phyloP scores from a whole-genome alignment of 192 early-diverging fungal species.

The Mortierella alpina region DNA sequence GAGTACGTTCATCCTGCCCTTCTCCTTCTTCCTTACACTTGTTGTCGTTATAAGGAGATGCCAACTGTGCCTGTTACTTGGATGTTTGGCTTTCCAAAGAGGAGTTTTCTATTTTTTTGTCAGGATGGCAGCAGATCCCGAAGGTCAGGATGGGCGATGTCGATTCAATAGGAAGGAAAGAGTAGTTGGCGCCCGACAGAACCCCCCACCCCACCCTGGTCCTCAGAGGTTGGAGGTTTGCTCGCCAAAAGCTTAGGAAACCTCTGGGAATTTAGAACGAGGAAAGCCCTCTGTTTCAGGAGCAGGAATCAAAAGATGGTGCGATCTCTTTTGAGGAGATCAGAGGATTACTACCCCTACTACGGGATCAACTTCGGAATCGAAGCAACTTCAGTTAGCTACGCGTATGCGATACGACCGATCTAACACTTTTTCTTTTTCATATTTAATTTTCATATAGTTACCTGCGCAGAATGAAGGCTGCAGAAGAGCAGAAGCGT shows the following conservation, averaged over 20 bases:
- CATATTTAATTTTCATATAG: slow-evolving; percentile 9
- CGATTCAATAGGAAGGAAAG: too few relatives aligned
- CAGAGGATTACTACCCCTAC: neutral
- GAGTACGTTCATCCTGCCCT: slow-evolving; percentile 66
- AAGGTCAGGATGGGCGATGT: too few relatives aligned
- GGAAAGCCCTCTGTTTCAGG: too few relatives aligned
- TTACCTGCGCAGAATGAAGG: slow-evolving; percentile 48
- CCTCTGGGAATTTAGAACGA: too few relatives aligned
- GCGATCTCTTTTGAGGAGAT: too few relatives aligned
- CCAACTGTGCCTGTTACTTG: neutral
- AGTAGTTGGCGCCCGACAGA: too few relatives aligned
- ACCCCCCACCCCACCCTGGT: too few relatives aligned
- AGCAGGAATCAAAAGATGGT: too few relatives aligned
- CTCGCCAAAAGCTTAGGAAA: too few relatives aligned
- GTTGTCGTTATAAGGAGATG: neutral
- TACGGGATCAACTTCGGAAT: neutral
- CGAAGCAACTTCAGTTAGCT: too few relatives aligned
- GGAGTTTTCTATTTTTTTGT: neutral
- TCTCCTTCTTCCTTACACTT: neutral
- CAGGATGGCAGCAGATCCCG: neutral
- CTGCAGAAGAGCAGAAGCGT: slow-evolving; percentile 51
- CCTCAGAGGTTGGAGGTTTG: too few relatives aligned
- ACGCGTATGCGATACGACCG: neutral
- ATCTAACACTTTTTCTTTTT: slow-evolving; percentile 2
- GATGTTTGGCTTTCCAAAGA: neutral